Conservation (phyloP, 148 eudicot genomes). For the Camellia granthamiana region DNA sequence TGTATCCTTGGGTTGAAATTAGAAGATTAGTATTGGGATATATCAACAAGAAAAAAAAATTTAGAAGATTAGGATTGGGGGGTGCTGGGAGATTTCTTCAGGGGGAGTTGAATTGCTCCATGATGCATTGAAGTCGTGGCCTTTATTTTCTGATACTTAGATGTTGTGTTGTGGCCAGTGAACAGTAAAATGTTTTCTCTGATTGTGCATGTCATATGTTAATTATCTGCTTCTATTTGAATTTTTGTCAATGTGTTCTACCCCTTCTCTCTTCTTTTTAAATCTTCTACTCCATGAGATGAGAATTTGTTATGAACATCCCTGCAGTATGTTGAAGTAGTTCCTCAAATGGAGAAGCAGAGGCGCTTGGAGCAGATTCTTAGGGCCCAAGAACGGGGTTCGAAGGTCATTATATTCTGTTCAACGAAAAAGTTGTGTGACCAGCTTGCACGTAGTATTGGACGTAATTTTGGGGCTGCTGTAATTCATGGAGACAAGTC, state of each 20-base stretch:
- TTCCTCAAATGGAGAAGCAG: constrained; percentile 86
- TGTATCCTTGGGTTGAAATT: background rate
- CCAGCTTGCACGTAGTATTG: constrained; percentile 76
- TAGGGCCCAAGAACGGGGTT: constrained; percentile 83
- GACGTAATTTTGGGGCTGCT: constrained; percentile 85
- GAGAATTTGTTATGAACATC: background rate
- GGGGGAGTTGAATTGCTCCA: background rate
- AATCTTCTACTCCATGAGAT: background rate
- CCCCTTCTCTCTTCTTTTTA: background rate
- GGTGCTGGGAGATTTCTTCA: background rate
- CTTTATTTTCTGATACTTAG: background rate
- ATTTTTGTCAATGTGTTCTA: background rate
- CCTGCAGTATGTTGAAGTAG: constrained; percentile 82
- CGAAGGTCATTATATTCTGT: constrained; percentile 82
- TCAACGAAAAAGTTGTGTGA: constrained; percentile 90
- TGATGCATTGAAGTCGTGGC: background rate
- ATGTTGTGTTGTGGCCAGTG: background rate
- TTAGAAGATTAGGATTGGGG: background rate
- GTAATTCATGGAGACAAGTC: constrained; percentile 97
- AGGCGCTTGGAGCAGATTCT: constrained; percentile 94
- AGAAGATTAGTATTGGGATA: no score
- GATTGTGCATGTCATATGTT: background rate
- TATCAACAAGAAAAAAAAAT: no score
- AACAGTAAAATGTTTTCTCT: background rate
- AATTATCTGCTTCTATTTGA: background rate